Evolutionary conservation across 176 grass and related monocot genomes (phyloP), one percentile per base, ranked within the genome.

Genomic region (Zizania latifolia): DNA sequence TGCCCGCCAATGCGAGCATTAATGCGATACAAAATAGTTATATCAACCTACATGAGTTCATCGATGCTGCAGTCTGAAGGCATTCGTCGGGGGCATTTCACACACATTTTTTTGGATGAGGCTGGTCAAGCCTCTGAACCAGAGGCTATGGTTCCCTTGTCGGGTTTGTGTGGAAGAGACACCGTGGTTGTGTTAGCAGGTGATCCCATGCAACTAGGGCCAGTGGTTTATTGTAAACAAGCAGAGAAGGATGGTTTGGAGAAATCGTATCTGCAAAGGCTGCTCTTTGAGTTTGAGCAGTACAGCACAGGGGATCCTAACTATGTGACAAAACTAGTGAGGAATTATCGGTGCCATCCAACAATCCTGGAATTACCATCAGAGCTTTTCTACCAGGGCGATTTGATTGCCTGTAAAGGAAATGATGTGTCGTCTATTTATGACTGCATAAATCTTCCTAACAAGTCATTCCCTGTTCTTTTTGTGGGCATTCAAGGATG

Each of bases 401-500:
- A 92, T 65, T 75, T 98, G 35, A 83, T 92, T 10, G 58, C 91
- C 40, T 92, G 86, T 70, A 98, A 89, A 87, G 84, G 81, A 57
- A 82, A 86, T 54, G 41, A 55, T 46, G 70, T 45, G 17, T 59
- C 82, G 63, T 75, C 77, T 78, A 72, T 81, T 40, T 98, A 88
- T 21, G 84, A 94, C 60, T 72, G 60, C 29, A 41, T 90, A 35
- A 63, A 48, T 44, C 95, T 98, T 82, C 89, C 95, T 71, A 88
- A 94, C 72, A 90, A 86, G 79, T 81, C 82, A 4, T 98, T 98
- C 78, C 94, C 94, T 62, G 86, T 94, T 70, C 87, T 98, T 78
- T 98, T 98, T 73, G 16, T 98, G 33, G 94, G 94, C 66, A 97
- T 97, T 74, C 94, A 98, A 71, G 91, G 94, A 32, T 94, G 89